Evolutionary conservation across 306 rosid genomes (phyloP), one percentile per base, ranked within the genome.

Genomic region (Cajanus cajan): DNA sequence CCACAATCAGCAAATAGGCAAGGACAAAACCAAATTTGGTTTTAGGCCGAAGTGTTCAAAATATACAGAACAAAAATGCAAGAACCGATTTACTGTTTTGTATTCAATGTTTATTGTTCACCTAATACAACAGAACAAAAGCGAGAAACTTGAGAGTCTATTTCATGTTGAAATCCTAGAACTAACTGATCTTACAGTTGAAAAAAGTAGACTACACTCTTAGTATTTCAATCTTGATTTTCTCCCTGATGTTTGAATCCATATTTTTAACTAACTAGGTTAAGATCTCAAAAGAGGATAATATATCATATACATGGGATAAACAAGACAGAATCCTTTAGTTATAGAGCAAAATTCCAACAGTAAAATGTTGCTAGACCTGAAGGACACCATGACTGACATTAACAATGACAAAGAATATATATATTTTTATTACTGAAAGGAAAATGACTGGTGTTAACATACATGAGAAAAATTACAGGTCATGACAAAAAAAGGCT

Each of bases 81-180:
- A 28, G 52, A 40, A 57, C 52, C 11, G 2, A 52, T 13, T 19
- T 19, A 19, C 6, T 4, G 31, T 52, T 55, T 1, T 19, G 31
- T 19, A 21, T 67, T 45, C 21, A 54, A 22, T 54, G 15, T 54
- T 22, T 15, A 37, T 50, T 58, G 66, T 71, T 73, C 34, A 13
- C 77, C 44, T 37, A 68, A 67, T 34, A 67, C 12, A 47, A 61
- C 28, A 6, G 28, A 41, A 16, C n/a, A 54, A 84, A 81, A 44
- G 73, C 28, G 50, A 18, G 48, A 37, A 55, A 36, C 44, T 76
- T 25, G 31, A 59, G 72, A 59, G 72, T 58, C 36, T 68, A 5
- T 52, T 24, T 58, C 72, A 66, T 34, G 28, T 45, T 22, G 3
- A 37, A 50, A 24, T 14, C 73, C 52, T 8, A 76, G 39, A 52